These are phyloP conservation scores for Tilletia indica DNA, from an alignment of 1,284 basidiomycete species.

Conservation along the genomic window DNA sequence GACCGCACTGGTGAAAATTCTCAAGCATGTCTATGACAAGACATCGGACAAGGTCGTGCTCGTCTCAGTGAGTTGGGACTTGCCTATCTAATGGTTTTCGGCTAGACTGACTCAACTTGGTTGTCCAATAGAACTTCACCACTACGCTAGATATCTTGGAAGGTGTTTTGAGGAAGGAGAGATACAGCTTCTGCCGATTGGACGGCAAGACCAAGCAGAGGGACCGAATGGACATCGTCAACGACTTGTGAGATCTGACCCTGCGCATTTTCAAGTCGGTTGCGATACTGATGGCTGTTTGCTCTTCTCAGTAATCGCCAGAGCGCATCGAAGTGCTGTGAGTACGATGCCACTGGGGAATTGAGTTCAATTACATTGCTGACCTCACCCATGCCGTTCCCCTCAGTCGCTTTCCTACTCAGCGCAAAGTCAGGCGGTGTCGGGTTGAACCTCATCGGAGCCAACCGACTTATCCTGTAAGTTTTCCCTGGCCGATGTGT, in stretches of 20 bases:
- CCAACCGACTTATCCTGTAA: constrained; percentile 76
- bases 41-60: constrained; percentile 68
- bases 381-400: not conserved
- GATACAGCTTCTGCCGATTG: constrained; percentile 77
- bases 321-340: constrained; percentile 18
- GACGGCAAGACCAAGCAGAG: constrained; percentile 66
- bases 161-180: constrained; percentile 72
- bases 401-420: constrained; percentile 77
- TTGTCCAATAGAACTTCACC: constrained; percentile 48
- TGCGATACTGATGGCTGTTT: not conserved
- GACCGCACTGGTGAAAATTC: constrained; percentile 70
- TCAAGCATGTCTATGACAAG: constrained; percentile 65
- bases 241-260: constrained; percentile 30
- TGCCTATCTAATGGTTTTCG: not conserved
- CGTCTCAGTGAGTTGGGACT: constrained; percentile 28
- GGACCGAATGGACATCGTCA: constrained; percentile 38
- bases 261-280: not conserved
- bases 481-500: constrained; percentile 19
- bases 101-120: not conserved
- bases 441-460: constrained; percentile 96
- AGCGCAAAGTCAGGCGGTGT: constrained; percentile 97
- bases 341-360: not conserved
- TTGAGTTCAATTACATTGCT: not conserved
- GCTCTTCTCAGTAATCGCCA: constrained; percentile 1
- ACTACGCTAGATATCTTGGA: constrained; percentile 89